Evolutionary conservation across 192 early-diverging fungal species (phyloP).

Genomic region (Jimgerdemannia flammicorona): DNA sequence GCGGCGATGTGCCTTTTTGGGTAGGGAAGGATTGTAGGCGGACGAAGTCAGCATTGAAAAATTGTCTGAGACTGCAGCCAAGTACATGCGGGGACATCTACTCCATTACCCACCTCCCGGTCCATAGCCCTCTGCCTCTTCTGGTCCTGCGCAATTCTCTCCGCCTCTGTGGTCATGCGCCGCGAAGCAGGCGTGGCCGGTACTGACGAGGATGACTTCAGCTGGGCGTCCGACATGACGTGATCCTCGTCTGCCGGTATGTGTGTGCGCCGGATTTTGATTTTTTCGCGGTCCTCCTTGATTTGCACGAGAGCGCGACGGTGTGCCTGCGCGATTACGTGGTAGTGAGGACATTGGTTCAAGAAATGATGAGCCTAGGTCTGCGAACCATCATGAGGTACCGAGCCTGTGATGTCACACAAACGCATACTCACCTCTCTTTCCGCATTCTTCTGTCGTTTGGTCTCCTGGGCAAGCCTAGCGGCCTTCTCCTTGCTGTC

Average conservation of each 20-base stretch:
- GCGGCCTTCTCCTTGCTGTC: neutral
- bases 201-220: neutral
- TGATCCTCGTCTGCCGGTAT: neutral
- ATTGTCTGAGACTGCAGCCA: no score
- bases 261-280: neutral
- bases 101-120: neutral
- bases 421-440: neutral
- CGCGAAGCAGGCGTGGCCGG: neutral
- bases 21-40: neutral
- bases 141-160: neutral
- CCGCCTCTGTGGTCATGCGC: neutral
- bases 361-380: neutral
- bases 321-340: neutral
- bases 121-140: neutral
- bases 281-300: neutral
- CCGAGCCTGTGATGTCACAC: no score
- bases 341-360: neutral
- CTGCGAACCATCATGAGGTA: neutral
- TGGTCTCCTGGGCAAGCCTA: neutral
- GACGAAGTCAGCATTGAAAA: neutral
- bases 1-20: neutral
- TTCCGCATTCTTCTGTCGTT: neutral
- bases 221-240: neutral
- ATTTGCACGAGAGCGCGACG: neutral
- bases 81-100: no score